Evolutionary conservation across 169 alveolate species (phyloP), one percentile per base, ranked within the genome.

Genomic region (Eimeria necatrix): DNA sequence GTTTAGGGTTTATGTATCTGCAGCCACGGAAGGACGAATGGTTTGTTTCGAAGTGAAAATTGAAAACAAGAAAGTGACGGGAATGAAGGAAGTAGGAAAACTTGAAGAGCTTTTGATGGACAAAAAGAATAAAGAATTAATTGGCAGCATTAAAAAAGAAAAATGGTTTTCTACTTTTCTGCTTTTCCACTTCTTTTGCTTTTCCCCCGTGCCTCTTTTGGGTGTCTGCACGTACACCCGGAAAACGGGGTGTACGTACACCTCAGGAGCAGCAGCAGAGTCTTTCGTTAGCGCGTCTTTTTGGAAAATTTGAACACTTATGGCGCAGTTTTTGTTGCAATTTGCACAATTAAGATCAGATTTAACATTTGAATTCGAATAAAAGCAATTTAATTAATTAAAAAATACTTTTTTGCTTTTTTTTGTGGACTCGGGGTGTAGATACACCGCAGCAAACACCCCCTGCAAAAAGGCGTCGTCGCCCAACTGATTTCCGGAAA

Each of bases 361-460:
- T 32, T 32, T 0, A 32, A 2, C 41, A 2, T 32, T 32, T 32
- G 41, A 32, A 32, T 32, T 32, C 2, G 41, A 32, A 32, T 0
- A 32, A 32, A 2, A 32, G 41, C 41, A 2, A 32, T 32, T 32
- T 32, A 32, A 32, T 32, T 32, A 0, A 32, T 56, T 71, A 0
- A 0, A 5, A 71, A 71, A 0, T 22, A 14, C 7, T 7, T 10
- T 22, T n/a, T 6, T 41, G 24, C 22, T 10, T 71, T 0, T 71
- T 76, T 49, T 4, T 46, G 5, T 46, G 52, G 0, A 41, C 41
- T 32, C 41, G 41, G 41, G 73, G 41, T 76, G 87, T 60, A 76
- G 87, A 48, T 76, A 22, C 64, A 48, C 61, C 87, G 87, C 87
- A 76, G 87, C 87, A 48, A 32, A 6, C 22, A 32, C 41, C 64